phyloP scores from a whole-genome alignment of 2,329 filamentous ascomycete genomes.

The Lasiodiplodia citricola region DNA sequence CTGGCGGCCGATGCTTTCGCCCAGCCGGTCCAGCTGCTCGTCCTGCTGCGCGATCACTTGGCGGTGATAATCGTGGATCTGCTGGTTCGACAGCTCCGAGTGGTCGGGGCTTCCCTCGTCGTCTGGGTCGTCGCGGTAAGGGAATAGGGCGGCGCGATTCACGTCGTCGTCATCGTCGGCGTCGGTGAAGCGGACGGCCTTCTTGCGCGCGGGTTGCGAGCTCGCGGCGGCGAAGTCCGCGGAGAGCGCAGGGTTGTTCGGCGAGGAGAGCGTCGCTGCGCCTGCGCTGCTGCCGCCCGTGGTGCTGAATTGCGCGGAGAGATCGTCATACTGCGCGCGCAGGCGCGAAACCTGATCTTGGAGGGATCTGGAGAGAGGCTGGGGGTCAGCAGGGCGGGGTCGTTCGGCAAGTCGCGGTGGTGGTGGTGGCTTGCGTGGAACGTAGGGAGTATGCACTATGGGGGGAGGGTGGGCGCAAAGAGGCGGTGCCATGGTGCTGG shows the following conservation, averaged over 20 bases:
- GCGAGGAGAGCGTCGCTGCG: conserved; percentile 46
- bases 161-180: conserved; percentile 48
- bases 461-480: neutral
- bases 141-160: conserved; percentile 65
- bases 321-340: conserved; percentile 74
- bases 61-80: conserved; percentile 84
- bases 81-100: conserved; percentile 72
- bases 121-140: conserved; percentile 74
- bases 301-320: conserved; percentile 80
- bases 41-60: conserved; percentile 88
- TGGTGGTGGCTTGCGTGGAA: conserved; percentile 25
- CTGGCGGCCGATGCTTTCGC: conserved; percentile 86
- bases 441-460: conserved; percentile 11
- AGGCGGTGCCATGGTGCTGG: conserved; percentile 16
- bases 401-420: neutral
- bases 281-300: conserved; percentile 50
- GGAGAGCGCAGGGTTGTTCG: conserved; percentile 50
- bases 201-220: conserved; percentile 47
- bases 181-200: conserved; percentile 88
- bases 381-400: conserved; percentile 14
- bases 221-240: conserved; percentile 41
- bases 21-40: conserved; percentile 85
- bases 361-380: conserved; percentile 49
- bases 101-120: conserved; percentile 53
- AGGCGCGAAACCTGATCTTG: conserved; percentile 71